These are phyloP conservation scores for Agaricales sp. DNA, from an alignment of 1,284 basidiomycete genomes.

Conservation along the genomic window DNA sequence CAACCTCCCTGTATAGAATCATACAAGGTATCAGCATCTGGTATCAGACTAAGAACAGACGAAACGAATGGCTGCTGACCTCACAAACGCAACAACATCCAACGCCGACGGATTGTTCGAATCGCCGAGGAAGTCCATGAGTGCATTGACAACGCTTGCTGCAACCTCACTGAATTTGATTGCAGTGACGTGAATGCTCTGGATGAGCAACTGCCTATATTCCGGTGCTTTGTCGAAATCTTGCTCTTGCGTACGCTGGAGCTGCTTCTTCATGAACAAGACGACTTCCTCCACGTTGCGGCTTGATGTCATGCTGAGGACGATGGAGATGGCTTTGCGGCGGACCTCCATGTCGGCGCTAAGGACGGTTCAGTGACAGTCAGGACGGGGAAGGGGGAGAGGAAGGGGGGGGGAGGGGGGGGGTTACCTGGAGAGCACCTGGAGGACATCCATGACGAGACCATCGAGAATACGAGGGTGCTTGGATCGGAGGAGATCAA, in stretches of 20 bases:
- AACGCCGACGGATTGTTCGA: conserved; percentile 92
- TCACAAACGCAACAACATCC: conserved; percentile 93
- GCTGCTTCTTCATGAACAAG: conserved; percentile 93
- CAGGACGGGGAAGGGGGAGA: conserved; percentile 1
- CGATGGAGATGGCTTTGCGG: conserved; percentile 84
- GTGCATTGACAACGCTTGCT: conserved; percentile 89
- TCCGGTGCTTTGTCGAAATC: conserved; percentile 62
- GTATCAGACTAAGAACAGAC: not conserved
- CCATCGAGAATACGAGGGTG: conserved; percentile 90
- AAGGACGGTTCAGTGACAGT: not conserved
- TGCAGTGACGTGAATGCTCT: conserved; percentile 94
- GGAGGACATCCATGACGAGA: conserved; percentile 93
- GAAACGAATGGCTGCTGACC: conserved; percentile 33
- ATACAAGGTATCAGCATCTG: not conserved
- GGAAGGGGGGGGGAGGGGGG: not conserved
- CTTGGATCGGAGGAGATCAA: conserved; percentile 76
- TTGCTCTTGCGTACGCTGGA: conserved; percentile 35
- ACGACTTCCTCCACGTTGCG: conserved; percentile 98
- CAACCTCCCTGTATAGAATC: conserved; percentile 63
- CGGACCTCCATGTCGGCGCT: conserved; percentile 97
- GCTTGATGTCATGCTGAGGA: conserved; percentile 90
- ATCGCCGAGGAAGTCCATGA: conserved; percentile 99
- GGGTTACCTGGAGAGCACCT: conserved; percentile 71
- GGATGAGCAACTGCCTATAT: conserved; percentile 94
- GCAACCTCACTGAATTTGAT: conserved; percentile 99